These are phyloP conservation scores for Alternaria arborescens DNA, from an alignment of 2,329 filamentous ascomycete genomes.

Conservation along the genomic window DNA sequence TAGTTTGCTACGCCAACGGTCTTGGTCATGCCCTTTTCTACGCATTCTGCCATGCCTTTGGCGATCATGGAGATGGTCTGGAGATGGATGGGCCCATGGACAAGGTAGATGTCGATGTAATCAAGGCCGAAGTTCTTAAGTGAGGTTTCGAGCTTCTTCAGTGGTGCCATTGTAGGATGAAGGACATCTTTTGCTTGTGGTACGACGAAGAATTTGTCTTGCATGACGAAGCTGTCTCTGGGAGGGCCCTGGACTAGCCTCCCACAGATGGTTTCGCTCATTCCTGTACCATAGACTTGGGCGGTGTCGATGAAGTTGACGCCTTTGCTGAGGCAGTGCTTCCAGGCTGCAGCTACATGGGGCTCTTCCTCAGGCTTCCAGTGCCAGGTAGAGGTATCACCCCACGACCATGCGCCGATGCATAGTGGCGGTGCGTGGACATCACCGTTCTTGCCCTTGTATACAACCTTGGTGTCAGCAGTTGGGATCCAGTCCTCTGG, in stretches of 20 bases:
- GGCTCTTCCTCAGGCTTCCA: conserved; percentile 8
- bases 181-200: conserved; percentile 6
- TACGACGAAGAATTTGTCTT: conserved; percentile 7
- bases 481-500: not conserved
- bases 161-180: not conserved
- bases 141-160: conserved; percentile 6
- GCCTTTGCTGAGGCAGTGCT: conserved; percentile 6
- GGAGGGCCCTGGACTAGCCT: conserved; percentile 1
- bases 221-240: conserved; percentile 6
- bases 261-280: conserved; percentile 3
- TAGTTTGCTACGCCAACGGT: conserved; percentile 4
- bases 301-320: conserved; percentile 10
- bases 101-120: conserved; percentile 8
- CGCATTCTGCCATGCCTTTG: conserved; percentile 6
- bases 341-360: conserved; percentile 5
- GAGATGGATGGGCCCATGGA: conserved; percentile 2
- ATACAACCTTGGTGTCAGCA: not conserved
- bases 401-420: conserved; percentile 7
- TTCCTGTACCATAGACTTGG: conserved; percentile 6
- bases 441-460: conserved; percentile 3
- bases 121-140: conserved; percentile 4
- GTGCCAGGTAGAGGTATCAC: conserved; percentile 7
- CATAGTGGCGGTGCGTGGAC: conserved; percentile 5
- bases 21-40: conserved; percentile 2
- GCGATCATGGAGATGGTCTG: conserved; percentile 6